Evolutionary conservation across 306 rosid genomes (phyloP).

Genomic region (Quercus rubra): DNA sequence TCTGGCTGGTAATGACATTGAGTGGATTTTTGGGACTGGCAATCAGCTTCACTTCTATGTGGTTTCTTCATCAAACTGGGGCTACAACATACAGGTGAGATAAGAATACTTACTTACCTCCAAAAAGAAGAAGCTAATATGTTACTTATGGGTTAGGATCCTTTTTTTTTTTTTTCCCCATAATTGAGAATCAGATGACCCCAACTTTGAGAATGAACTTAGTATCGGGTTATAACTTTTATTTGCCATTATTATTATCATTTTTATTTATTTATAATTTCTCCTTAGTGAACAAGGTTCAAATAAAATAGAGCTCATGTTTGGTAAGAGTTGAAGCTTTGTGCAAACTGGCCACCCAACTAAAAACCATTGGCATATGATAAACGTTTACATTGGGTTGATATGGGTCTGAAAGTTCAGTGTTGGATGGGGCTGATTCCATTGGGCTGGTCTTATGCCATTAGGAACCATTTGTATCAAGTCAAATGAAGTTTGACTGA

Average conservation of each 20-base stretch:
- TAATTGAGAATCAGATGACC: background rate
- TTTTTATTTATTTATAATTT: background rate
- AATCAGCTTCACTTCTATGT: slow-evolving; percentile 98
- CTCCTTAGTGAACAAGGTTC: background rate
- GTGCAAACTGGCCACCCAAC: background rate
- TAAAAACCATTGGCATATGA: background rate
- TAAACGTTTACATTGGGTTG: background rate
- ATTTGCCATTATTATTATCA: background rate
- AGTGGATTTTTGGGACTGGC: slow-evolving; percentile 95
- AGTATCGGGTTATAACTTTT: background rate
- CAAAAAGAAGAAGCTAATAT: background rate
- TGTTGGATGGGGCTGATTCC: slow-evolving; percentile 2
- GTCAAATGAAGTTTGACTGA: background rate
- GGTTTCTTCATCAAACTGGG: slow-evolving; percentile 99
- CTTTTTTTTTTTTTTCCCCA: background rate
- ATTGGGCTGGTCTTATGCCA: background rate
- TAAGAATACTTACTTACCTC: background rate
- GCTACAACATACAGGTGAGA: slow-evolving; percentile 95
- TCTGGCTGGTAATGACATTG: slow-evolving; percentile 89
- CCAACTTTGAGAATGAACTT: background rate
- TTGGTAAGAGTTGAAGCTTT: background rate
- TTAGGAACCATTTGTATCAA: background rate
- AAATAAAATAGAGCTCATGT: background rate
- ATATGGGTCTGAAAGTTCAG: slow-evolving; percentile 1
- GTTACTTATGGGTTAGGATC: background rate